Evolutionary conservation across 129 eudicot species (phyloP).

Genomic region (Pseudognaphalium luteoalbum): DNA sequence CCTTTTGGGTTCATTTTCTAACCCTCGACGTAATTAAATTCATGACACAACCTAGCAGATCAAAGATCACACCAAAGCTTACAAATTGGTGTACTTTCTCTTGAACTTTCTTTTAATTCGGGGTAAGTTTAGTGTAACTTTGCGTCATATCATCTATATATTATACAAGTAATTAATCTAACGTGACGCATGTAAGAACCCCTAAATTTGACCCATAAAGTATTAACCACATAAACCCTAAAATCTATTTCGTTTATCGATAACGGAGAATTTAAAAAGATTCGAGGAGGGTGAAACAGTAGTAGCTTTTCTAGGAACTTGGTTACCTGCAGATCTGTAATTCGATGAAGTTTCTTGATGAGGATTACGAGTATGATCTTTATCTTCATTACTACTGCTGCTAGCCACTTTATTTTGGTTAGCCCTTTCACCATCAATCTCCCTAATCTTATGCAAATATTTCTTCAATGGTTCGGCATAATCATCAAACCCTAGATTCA

Average conservation of each 20-base stretch:
- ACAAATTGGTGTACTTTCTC: constrained; percentile 4
- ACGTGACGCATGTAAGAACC: constrained; percentile 3
- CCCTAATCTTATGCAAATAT: constrained; percentile 66
- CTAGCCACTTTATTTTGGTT: constrained; percentile 40
- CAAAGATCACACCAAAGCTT: not conserved
- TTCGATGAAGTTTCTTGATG: constrained; percentile 36
- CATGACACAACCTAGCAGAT: not conserved
- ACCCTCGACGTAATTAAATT: not conserved
- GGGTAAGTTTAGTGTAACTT: constrained; percentile 8
- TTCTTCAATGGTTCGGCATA: constrained; percentile 52
- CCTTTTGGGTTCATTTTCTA: constrained; percentile 2
- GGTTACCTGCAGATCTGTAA: constrained; percentile 36
- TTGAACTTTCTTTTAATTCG: constrained; percentile 21
- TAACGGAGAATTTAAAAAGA: constrained; percentile 33
- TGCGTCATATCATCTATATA: constrained; percentile 23
- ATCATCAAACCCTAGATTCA: constrained; percentile 78
- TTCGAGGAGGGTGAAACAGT: constrained; percentile 30
- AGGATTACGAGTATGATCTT: constrained; percentile 22
- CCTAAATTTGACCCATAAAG: not conserved
- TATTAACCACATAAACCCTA: constrained; percentile 24
- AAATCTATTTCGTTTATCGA: constrained; percentile 37
- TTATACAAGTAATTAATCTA: constrained; percentile 27
- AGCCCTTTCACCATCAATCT: constrained; percentile 62
- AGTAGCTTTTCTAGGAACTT: constrained; percentile 24
- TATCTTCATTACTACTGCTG: constrained; percentile 42